These are phyloP conservation scores for Globisporangium splendens DNA, from an alignment of 352 stramenopile species.

Conservation along the genomic window DNA sequence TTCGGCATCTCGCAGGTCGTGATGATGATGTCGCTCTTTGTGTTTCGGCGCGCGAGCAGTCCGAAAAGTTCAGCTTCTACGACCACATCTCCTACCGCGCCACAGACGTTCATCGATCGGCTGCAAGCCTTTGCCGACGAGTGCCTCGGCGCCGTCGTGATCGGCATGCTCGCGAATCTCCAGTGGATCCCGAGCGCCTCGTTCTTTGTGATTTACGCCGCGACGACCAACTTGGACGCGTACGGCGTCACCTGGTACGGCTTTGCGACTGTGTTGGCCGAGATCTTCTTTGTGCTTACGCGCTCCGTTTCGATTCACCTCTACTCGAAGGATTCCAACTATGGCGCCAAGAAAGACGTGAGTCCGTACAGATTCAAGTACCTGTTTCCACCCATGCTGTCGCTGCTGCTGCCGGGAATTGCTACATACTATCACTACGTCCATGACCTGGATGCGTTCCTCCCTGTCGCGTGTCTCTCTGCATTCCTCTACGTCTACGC, in stretches of 20 bases:
- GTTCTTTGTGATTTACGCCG: slow-evolving; percentile 49
- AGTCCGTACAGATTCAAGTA: slow-evolving; percentile 59
- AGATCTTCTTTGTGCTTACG: slow-evolving; percentile 58
- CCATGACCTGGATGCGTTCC: slow-evolving; percentile 34
- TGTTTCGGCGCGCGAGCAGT: slow-evolving; percentile 34
- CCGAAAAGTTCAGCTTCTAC: slow-evolving; percentile 1
- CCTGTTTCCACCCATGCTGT: slow-evolving; percentile 35
- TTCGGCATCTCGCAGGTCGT: slow-evolving; percentile 68
- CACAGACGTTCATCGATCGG: slow-evolving; percentile 20
- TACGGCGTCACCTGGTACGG: slow-evolving; percentile 40
- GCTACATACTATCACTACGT: slow-evolving; percentile 53
- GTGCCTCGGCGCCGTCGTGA: slow-evolving; percentile 43
- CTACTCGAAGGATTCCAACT: slow-evolving; percentile 56
- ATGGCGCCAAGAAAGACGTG: slow-evolving; percentile 39
- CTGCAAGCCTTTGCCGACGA: slow-evolving; percentile 51
- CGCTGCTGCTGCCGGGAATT: slow-evolving; percentile 35
- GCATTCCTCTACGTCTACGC: slow-evolving; percentile 64
- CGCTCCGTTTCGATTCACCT: slow-evolving; percentile 52
- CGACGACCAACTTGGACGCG: slow-evolving; percentile 37
- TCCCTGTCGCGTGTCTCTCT: slow-evolving; percentile 40
- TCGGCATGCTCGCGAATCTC: slow-evolving; percentile 55
- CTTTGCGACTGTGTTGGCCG: slow-evolving; percentile 25
- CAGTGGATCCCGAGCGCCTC: slow-evolving; percentile 57
- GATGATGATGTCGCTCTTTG: slow-evolving; percentile 81
- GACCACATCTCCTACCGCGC: slow-evolving; percentile 5